Conservation (phyloP, 331 rosid species). For the Malus hybrid region DNA sequence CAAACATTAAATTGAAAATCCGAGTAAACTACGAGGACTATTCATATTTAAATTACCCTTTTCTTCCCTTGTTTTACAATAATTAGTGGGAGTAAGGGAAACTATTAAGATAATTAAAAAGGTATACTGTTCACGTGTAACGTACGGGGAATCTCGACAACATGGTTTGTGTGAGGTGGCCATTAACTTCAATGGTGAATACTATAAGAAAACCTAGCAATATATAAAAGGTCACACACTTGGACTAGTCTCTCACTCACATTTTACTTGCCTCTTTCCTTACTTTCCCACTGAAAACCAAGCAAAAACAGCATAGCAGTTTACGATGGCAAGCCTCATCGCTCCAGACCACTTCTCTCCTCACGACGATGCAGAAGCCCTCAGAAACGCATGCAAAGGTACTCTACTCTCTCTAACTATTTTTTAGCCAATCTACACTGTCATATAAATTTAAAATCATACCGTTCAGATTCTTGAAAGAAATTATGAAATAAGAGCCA, state of each 20-base stretch:
- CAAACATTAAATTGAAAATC: no score
- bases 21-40: no score
- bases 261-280: neutral
- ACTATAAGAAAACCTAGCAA: neutral
- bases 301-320: neutral
- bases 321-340: conserved; percentile 43
- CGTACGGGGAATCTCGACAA: neutral
- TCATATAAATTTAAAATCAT: no score
- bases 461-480: no score
- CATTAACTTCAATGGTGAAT: conserved; percentile 19
- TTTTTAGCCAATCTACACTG: no score
- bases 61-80: neutral
- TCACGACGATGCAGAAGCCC: conserved; percentile 45
- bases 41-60: no score
- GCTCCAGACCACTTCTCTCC: conserved; percentile 22
- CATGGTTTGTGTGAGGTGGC: conserved; percentile 19
- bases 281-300: neutral
- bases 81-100: neutral
- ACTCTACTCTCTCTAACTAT: neutral
- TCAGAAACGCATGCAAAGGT: conserved; percentile 56
- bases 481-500: no score
- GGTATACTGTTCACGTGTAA: neutral
- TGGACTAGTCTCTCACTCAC: neutral
- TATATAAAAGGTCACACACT: neutral
- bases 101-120: neutral